Percentiles rank a stretch among this genome's conserved stretches.
These are phyloP conservation scores for Paracorniculantispora psalliotae DNA, from an alignment of 2,329 filamentous ascomycete genomes.

Conservation along the genomic window DNA sequence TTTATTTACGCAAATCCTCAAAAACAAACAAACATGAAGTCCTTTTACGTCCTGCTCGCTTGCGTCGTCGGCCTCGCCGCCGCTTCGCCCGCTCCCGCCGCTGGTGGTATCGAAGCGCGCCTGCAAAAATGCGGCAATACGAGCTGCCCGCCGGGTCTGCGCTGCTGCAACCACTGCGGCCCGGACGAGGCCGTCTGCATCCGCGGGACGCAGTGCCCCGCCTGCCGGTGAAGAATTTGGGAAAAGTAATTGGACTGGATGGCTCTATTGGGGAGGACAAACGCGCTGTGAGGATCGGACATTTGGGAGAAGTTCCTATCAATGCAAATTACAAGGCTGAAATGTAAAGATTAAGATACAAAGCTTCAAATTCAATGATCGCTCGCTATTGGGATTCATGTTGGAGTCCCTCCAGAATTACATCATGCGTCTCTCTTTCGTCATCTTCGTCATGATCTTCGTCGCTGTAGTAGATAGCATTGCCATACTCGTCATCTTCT, in stretches of 20 bases:
- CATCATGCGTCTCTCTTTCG: background rate
- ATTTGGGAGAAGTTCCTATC: too few relatives aligned
- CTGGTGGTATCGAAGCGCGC: background rate
- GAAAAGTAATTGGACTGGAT: too few relatives aligned
- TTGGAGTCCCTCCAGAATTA: background rate
- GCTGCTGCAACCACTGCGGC: slow-evolving; percentile 2
- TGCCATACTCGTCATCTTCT: background rate
- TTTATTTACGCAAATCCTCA: background rate
- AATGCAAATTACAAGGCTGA: too few relatives aligned
- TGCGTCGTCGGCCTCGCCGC: background rate
- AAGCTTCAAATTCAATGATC: too few relatives aligned
- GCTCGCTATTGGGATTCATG: background rate
- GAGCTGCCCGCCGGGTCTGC: background rate
- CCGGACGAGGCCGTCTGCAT: background rate
- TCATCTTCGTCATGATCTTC: background rate
- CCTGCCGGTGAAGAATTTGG: background rate
- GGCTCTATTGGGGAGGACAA: too few relatives aligned
- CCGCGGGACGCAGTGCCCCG: background rate
- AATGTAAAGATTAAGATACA: too few relatives aligned
- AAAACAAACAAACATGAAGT: background rate
- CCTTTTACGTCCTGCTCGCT: background rate
- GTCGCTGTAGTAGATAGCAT: background rate
- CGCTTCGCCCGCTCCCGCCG: background rate
- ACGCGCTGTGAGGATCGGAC: too few relatives aligned
- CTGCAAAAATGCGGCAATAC: background rate